Conservation (phyloP, 306 rosid species). For the Bauhinia variegata region DNA sequence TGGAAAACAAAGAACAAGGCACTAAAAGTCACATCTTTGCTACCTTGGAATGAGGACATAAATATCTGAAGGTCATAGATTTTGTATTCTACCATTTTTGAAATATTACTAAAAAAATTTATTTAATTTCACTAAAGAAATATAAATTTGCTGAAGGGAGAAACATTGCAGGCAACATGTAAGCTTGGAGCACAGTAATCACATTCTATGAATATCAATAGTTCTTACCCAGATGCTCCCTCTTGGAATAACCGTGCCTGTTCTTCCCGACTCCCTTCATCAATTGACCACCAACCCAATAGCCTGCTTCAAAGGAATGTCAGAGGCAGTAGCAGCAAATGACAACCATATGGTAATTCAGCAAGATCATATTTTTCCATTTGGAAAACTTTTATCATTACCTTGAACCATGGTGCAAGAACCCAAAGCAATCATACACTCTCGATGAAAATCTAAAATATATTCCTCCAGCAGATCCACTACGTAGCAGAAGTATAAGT, state of each 20-base stretch:
- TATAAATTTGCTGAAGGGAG: background rate
- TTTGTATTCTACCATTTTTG: constrained; percentile 3
- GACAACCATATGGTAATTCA: constrained; percentile 32
- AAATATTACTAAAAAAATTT: background rate
- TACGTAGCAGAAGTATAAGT: constrained; percentile 63
- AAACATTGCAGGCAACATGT: constrained; percentile 2
- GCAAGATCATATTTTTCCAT: constrained; percentile 14
- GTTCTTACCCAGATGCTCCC: constrained; percentile 79
- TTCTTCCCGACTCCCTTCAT: constrained; percentile 96
- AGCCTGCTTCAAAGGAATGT: constrained; percentile 57
- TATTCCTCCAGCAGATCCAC: constrained; percentile 69
- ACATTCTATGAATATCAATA: constrained; percentile 19
- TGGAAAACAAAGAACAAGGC: constrained; percentile 1
- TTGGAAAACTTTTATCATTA: constrained; percentile 42
- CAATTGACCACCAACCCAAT: constrained; percentile 99
- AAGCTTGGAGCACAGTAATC: constrained; percentile 6
- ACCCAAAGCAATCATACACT: constrained; percentile 86
- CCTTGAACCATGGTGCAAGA: constrained; percentile 98
- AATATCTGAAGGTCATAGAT: background rate
- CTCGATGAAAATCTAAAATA: constrained; percentile 75
- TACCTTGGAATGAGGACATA: background rate
- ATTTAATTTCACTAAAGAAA: background rate
- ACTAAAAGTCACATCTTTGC: too few relatives aligned
- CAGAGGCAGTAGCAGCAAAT: constrained; percentile 36
- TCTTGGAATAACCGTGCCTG: constrained; percentile 83